phyloP scores from a whole-genome alignment of 768 basidiomycete species.

The Termitomyces sp. region DNA sequence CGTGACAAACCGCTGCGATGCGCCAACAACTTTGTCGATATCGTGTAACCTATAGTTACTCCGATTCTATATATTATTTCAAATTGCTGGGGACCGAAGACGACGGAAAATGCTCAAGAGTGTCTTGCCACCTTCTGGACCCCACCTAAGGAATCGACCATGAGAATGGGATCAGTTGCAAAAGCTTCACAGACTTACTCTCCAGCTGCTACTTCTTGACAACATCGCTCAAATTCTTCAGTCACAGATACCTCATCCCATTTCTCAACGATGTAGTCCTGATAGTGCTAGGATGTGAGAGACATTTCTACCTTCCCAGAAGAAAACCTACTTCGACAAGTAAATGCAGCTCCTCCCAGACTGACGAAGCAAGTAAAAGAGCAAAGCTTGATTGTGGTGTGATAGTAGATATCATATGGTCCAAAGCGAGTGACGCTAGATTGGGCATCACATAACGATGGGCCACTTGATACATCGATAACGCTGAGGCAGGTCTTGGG shows the following conservation, averaged over 20 bases:
- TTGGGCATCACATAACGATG: slow-evolving; percentile 71
- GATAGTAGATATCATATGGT: slow-evolving; percentile 70
- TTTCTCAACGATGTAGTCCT: slow-evolving; percentile 76
- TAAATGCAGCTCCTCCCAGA: slow-evolving; percentile 62
- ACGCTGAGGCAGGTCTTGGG: slow-evolving; percentile 65
- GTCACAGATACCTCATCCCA: slow-evolving; percentile 69
- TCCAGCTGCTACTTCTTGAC: slow-evolving; percentile 68
- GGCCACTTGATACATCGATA: slow-evolving; percentile 74
- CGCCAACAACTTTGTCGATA: too few relatives aligned
- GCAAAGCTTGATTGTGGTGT: slow-evolving; percentile 66
- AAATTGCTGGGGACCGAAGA: slow-evolving; percentile 52
- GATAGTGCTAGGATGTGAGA: slow-evolving; percentile 13
- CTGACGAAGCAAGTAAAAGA: slow-evolving; percentile 61
- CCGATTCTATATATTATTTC: slow-evolving; percentile 10
- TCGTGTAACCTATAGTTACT: too few relatives aligned
- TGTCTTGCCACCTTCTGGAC: slow-evolving; percentile 65
- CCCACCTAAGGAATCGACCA: slow-evolving; percentile 48
- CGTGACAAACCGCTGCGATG: too few relatives aligned
- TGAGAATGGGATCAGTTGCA: not conserved
- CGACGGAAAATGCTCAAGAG: slow-evolving; percentile 65
- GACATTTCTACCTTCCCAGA: not conserved
- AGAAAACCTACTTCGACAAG: slow-evolving; percentile 51
- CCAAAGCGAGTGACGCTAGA: slow-evolving; percentile 62
- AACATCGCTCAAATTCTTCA: slow-evolving; percentile 66
- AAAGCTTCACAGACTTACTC: slow-evolving; percentile 45